Percentiles rank a stretch among this genome's conserved stretches.
Evolutionary conservation across 2,329 filamentous ascomycete species (phyloP).

Genomic region (Ceratocystis variospora): DNA sequence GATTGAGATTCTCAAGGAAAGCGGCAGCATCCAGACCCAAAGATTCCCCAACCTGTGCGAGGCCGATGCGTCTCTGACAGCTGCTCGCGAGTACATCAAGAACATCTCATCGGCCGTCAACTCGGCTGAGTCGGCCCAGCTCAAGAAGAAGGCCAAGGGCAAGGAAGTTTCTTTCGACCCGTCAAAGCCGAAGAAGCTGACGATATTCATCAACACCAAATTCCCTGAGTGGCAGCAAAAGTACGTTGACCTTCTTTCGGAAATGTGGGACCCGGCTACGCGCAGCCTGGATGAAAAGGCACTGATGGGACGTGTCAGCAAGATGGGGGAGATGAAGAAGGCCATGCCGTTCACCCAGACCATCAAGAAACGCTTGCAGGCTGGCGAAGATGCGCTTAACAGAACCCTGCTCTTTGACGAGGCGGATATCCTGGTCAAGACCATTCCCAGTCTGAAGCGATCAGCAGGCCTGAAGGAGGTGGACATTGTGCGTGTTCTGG

Average conservation of each 20-base stretch:
- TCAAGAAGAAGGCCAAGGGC: slow-evolving; percentile 87
- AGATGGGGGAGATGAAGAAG: slow-evolving; percentile 85
- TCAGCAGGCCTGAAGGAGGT: slow-evolving; percentile 55
- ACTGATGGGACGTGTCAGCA: slow-evolving; percentile 62
- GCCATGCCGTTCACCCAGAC: slow-evolving; percentile 92
- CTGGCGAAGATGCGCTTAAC: slow-evolving; percentile 64
- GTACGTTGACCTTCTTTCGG: slow-evolving; percentile 66
- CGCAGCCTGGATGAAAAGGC: slow-evolving; percentile 65
- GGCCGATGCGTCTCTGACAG: slow-evolving; percentile 53
- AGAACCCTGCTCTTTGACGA: slow-evolving; percentile 82
- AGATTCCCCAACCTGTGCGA: slow-evolving; percentile 57
- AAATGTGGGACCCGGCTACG: slow-evolving; percentile 49
- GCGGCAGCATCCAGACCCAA: slow-evolving; percentile 63
- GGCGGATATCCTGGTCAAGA: slow-evolving; percentile 56
- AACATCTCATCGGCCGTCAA: slow-evolving; percentile 65
- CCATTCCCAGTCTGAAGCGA: slow-evolving; percentile 67
- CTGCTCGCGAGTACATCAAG: slow-evolving; percentile 71
- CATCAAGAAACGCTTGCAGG: slow-evolving; percentile 69
- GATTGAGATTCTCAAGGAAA: slow-evolving; percentile 74
- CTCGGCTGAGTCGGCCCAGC: slow-evolving; percentile 65
- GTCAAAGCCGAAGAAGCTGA: slow-evolving; percentile 81
- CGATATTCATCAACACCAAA: slow-evolving; percentile 64
- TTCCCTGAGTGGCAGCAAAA: slow-evolving; percentile 88
- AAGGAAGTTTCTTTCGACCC: slow-evolving; percentile 77
- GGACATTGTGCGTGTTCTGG: slow-evolving; percentile 57